Percentiles rank a stretch among this genome's conserved stretches.
phyloP scores from a whole-genome alignment of 441 rosid species.

The Daphne laureola region DNA sequence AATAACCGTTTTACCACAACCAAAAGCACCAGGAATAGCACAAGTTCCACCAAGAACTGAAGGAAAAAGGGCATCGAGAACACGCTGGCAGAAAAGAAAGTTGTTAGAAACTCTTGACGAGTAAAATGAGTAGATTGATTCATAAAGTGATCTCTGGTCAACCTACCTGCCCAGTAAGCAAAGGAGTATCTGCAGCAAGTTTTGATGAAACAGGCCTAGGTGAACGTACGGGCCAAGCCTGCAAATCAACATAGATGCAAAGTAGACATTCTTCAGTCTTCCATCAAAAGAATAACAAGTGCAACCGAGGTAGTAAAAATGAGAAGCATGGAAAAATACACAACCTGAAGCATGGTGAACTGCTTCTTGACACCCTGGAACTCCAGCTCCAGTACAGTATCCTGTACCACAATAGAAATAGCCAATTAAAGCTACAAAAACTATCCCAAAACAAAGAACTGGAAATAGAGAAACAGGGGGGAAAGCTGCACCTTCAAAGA shows the following conservation, averaged over 20 bases:
- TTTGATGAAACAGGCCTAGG: conserved; percentile 99
- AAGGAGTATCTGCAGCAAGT: conserved; percentile 99
- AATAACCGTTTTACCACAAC: conserved; percentile 99
- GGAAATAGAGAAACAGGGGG: conserved; percentile 3
- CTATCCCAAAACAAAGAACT: conserved; percentile 3
- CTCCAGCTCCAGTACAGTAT: conserved; percentile 93
- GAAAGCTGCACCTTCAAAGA: conserved; percentile 63
- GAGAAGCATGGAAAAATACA: conserved; percentile 4
- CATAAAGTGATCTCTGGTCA: not conserved
- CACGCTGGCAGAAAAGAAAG: conserved; percentile 56
- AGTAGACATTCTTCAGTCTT: conserved; percentile 10
- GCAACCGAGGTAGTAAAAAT: not conserved
- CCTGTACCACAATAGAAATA: conserved; percentile 31
- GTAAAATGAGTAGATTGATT: not conserved
- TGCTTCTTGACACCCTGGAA: conserved; percentile 95
- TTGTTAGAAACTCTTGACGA: conserved; percentile 14
- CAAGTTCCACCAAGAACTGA: conserved; percentile 99
- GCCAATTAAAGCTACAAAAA: not conserved
- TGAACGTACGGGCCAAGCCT: conserved; percentile 99
- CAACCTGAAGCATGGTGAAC: conserved; percentile 97
- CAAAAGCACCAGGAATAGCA: conserved; percentile 99
- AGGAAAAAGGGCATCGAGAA: conserved; percentile 99
- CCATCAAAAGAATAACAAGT: not conserved
- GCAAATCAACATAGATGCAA: conserved; percentile 20
- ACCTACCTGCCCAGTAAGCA: conserved; percentile 95